Conservation (phyloP, 2,329 filamentous ascomycete genomes). For the Alternaria alternata region DNA sequence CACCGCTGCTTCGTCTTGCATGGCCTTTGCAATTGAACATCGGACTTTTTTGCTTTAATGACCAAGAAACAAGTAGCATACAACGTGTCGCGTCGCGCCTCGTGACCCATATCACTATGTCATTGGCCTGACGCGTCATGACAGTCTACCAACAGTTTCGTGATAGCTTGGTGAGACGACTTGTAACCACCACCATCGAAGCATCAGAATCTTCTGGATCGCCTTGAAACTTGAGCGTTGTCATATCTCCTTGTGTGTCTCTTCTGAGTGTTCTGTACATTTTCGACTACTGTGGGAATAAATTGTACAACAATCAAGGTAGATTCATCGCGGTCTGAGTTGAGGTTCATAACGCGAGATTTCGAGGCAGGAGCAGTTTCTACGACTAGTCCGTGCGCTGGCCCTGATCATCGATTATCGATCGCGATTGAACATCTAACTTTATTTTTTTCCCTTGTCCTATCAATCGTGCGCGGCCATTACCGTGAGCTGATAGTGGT, state of each 20-base stretch:
- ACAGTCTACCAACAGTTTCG: constrained; percentile 10
- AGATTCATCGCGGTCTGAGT: background rate
- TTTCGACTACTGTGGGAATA: background rate
- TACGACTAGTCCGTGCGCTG: background rate
- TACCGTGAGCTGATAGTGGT: background rate
- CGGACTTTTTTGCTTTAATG: background rate
- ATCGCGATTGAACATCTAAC: background rate
- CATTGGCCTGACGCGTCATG: constrained; percentile 6
- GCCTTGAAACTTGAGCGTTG: background rate
- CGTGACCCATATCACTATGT: background rate
- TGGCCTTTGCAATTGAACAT: background rate
- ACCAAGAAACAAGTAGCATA: constrained; percentile 2
- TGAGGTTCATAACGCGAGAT: background rate
- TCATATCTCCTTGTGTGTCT: too few relatives aligned
- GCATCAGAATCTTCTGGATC: background rate
- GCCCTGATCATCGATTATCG: background rate
- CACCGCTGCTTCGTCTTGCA: constrained; percentile 15
- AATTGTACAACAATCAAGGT: background rate
- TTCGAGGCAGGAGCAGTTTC: background rate
- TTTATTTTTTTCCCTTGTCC: background rate
- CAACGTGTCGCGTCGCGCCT: constrained; percentile 2
- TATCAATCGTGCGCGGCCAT: background rate
- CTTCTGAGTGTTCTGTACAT: background rate
- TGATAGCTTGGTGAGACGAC: constrained; percentile 13
- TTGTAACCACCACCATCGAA: constrained; percentile 3